Conservation (phyloP, 1,284 basidiomycete genomes). For the Singerocomus inundabilis region DNA sequence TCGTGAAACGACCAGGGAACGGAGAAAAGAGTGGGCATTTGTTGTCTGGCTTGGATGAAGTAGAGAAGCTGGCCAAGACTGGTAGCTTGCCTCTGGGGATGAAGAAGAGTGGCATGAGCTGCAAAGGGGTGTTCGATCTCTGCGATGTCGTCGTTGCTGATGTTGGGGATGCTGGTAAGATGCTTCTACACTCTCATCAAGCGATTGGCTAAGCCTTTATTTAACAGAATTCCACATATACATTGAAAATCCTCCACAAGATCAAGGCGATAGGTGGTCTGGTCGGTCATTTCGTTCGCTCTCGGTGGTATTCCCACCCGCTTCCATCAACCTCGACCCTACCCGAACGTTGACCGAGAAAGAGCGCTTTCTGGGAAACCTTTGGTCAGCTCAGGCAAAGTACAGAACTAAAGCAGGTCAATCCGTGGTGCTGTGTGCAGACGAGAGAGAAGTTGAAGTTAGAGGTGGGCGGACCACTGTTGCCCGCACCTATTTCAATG, state of each 20-base stretch:
- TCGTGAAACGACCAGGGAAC: constrained; percentile 82
- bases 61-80: constrained; percentile 72
- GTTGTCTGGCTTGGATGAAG: constrained; percentile 83
- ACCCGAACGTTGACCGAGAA: constrained; percentile 64
- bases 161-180: constrained; percentile 76
- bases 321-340: constrained; percentile 62
- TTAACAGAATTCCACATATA: constrained; percentile 78
- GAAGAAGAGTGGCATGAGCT: constrained; percentile 82
- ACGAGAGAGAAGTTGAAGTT: constrained; percentile 72
- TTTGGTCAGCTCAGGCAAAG: constrained; percentile 83
- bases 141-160: constrained; percentile 84
- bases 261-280: constrained; percentile 80
- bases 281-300: constrained; percentile 78
- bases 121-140: constrained; percentile 84
- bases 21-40: constrained; percentile 71
- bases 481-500: constrained; percentile 82
- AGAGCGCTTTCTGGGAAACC: constrained; percentile 79
- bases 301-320: constrained; percentile 69
- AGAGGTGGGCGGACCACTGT: constrained; percentile 57
- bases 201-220: constrained; percentile 10
- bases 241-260: constrained; percentile 76
- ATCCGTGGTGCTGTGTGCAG: constrained; percentile 64
- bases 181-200: constrained; percentile 1
- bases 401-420: constrained; percentile 67
- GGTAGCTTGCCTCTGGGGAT: constrained; percentile 55